Evolutionary conservation across 2,329 filamentous ascomycete genomes (phyloP).

Genomic region (Metarhizium rileyi): DNA sequence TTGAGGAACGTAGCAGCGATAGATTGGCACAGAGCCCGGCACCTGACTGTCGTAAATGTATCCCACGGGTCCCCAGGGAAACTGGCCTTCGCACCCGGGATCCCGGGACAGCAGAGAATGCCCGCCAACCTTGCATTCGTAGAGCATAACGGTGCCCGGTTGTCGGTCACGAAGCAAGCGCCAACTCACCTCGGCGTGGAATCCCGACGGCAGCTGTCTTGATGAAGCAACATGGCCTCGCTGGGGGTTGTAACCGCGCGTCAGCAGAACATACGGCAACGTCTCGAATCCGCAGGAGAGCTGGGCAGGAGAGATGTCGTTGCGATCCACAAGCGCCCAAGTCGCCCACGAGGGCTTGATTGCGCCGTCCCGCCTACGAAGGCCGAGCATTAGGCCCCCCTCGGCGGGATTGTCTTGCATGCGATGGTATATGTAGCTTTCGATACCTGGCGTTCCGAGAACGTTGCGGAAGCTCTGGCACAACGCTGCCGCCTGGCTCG

Average conservation of each 20-base stretch:
- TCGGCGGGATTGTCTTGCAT: neutral
- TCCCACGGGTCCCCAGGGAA: neutral
- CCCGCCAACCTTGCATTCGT: constrained; percentile 1
- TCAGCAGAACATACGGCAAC: neutral
- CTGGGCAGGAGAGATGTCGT: neutral
- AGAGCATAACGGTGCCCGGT: neutral
- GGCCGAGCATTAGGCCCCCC: neutral
- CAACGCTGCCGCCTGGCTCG: neutral
- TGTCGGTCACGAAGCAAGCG: neutral
- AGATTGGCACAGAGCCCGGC: neutral
- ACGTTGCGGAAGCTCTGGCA: neutral
- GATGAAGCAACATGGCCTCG: neutral
- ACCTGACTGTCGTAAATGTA: neutral
- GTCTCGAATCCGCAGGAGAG: neutral
- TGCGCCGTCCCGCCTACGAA: neutral
- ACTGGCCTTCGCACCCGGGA: constrained; percentile 1
- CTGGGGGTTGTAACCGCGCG: neutral
- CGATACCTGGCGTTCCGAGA: constrained; percentile 1
- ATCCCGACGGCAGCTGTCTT: neutral
- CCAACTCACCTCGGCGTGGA: neutral
- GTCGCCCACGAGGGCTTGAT: neutral
- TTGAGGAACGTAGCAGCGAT: neutral
- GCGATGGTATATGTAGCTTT: constrained; percentile 1
- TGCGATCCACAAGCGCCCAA: neutral
- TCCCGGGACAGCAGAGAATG: neutral